Evolutionary conservation across 192 early-diverging fungal species (phyloP).

Genomic region (Backusella westeae): DNA sequence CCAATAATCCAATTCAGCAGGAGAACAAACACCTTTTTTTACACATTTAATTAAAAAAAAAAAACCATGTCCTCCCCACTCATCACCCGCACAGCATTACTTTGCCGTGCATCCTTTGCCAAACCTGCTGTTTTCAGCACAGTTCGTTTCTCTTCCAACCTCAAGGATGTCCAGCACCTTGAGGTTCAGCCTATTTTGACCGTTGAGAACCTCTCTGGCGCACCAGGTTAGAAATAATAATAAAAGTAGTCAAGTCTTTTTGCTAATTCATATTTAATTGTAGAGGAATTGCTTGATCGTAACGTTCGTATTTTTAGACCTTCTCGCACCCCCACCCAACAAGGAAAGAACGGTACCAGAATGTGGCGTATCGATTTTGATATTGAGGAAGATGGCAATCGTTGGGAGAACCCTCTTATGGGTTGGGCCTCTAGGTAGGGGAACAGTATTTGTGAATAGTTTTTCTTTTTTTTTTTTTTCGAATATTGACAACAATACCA

Average conservation of each 20-base stretch:
- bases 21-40: neutral
- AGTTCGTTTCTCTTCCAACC: neutral
- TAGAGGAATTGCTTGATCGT: slow-evolving; percentile 41
- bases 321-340: slow-evolving; percentile 83
- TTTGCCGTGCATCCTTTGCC: slow-evolving; percentile 16
- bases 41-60: neutral
- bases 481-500: neutral
- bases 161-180: slow-evolving; percentile 12
- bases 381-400: slow-evolving; percentile 65
- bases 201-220: slow-evolving; percentile 22
- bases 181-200: neutral
- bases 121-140: slow-evolving; percentile 2
- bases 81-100: neutral
- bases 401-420: slow-evolving; percentile 94
- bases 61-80: slow-evolving; percentile 12
- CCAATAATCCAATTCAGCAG: neutral
- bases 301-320: slow-evolving; percentile 86
- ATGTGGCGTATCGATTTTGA: slow-evolving; percentile 94
- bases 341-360: slow-evolving; percentile 72
- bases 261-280: neutral
- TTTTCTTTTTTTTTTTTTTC: neutral
- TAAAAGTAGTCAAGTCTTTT: no score
- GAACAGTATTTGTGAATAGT: neutral
- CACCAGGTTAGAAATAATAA: neutral
- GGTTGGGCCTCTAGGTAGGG: slow-evolving; percentile 86